Evolutionary conservation across 441 rosid species (phyloP).

Genomic region (Syzygium malaccense): DNA sequence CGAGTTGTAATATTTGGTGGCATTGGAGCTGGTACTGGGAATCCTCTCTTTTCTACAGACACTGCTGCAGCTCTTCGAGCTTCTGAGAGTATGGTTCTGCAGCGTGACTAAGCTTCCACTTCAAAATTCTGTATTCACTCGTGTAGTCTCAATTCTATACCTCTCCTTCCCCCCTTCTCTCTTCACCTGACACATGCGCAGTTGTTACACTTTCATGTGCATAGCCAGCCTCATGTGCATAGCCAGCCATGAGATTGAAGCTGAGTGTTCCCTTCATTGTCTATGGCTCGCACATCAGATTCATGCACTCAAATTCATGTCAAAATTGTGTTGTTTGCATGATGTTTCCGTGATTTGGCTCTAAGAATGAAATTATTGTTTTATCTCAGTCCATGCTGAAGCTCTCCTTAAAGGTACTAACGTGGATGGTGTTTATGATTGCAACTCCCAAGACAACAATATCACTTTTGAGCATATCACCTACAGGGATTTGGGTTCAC

Average conservation of each 20-base stretch:
- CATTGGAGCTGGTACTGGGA: slow-evolving; percentile 66
- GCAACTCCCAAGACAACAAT: slow-evolving; percentile 33
- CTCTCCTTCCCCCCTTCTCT: neutral
- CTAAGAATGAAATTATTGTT: neutral
- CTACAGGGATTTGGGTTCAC: slow-evolving; percentile 39
- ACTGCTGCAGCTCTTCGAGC: slow-evolving; percentile 85
- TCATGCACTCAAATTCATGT: neutral
- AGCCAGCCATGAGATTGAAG: neutral
- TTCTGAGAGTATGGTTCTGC: slow-evolving; percentile 38
- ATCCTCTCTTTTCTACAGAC: slow-evolving; percentile 85
- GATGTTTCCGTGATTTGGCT: neutral
- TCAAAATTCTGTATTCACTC: neutral
- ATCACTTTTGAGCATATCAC: slow-evolving; percentile 37
- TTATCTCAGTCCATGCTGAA: slow-evolving; percentile 48
- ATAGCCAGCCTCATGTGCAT: neutral
- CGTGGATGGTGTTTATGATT: slow-evolving; percentile 40
- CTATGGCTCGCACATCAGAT: neutral
- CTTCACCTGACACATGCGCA: neutral
- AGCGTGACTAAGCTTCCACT: neutral
- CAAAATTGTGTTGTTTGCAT: neutral
- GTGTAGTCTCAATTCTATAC: neutral
- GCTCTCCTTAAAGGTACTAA: slow-evolving; percentile 55
- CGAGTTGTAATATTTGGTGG: slow-evolving; percentile 97
- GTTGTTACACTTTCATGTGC: neutral
- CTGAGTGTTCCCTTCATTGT: neutral